A percentile compares a stretch with the other conserved stretches of the same genome.
Evolutionary conservation across 192 early-diverging fungal genomes (phyloP).

Genomic region (Entomortierella parvispora): DNA sequence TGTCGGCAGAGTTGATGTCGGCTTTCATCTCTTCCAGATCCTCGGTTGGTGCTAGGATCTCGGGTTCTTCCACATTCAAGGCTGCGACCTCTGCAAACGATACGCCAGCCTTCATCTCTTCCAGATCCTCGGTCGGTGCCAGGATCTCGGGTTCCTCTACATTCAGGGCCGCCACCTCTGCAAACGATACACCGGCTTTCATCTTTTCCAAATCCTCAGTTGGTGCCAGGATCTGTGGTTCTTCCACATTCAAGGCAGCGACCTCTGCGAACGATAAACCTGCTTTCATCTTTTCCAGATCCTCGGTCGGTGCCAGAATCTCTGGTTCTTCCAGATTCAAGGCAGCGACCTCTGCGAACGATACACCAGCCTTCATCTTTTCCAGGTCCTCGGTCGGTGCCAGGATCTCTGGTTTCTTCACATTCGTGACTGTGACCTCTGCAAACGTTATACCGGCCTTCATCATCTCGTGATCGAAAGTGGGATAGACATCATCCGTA

Average conservation of each 20-base stretch:
- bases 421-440: neutral
- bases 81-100: slow-evolving; percentile 14
- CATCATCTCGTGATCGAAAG: slow-evolving; percentile 38
- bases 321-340: slow-evolving; percentile 6
- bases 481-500: slow-evolving; percentile 22
- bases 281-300: slow-evolving; percentile 17
- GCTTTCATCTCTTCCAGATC: slow-evolving; percentile 28
- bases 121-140: slow-evolving; percentile 27
- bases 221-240: slow-evolving; percentile 10
- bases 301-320: slow-evolving; percentile 15
- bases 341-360: slow-evolving; percentile 7
- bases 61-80: neutral
- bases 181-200: no score
- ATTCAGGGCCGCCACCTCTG: no score
- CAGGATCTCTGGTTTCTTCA: slow-evolving; percentile 2
- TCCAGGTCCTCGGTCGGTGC: slow-evolving; percentile 14
- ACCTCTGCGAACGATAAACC: no score
- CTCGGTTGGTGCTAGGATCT: slow-evolving; percentile 22
- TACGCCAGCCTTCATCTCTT: slow-evolving; percentile 25
- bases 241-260: neutral
- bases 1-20: slow-evolving; percentile 17
- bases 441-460: slow-evolving; percentile 30
- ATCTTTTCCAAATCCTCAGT: slow-evolving; percentile 24
- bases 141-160: slow-evolving; percentile 10
- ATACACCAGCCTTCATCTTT: slow-evolving; percentile 12